Evolutionary conservation across 2,329 filamentous ascomycete species (phyloP).

Genomic region (Teratosphaeria pseudoeucalypti): DNA sequence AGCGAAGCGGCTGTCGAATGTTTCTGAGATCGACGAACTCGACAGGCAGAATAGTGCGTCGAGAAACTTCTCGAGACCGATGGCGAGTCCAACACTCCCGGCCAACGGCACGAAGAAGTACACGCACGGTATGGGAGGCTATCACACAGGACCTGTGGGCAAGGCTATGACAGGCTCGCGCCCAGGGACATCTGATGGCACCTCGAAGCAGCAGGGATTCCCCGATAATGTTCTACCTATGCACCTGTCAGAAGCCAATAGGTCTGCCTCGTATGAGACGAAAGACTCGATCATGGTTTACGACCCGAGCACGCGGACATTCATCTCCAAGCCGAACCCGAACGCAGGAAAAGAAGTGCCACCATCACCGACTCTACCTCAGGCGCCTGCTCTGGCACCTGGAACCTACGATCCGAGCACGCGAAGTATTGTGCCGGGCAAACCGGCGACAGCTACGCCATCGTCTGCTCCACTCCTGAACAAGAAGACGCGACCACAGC

Average conservation of each 20-base stretch:
- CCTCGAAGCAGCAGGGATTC: slow-evolving; percentile 1
- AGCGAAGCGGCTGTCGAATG: slow-evolving; percentile 30
- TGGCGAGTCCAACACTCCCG: slow-evolving; percentile 25
- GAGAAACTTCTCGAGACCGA: slow-evolving; percentile 45
- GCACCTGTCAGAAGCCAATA: not conserved
- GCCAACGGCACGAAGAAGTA: slow-evolving; percentile 13
- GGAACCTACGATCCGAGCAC: slow-evolving; percentile 22
- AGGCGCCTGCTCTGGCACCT: slow-evolving; percentile 9
- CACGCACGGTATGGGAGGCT: slow-evolving; percentile 32
- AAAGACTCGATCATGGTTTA: slow-evolving; percentile 22
- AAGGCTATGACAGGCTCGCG: not conserved
- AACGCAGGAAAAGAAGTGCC: slow-evolving; percentile 8
- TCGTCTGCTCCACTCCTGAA: not conserved
- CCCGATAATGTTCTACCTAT: not conserved
- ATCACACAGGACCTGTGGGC: slow-evolving; percentile 55
- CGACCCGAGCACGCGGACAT: slow-evolving; percentile 21
- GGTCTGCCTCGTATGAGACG: not conserved
- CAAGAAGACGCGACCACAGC: slow-evolving; percentile 3
- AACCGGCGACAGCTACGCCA: not conserved
- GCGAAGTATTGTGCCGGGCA: slow-evolving; percentile 17
- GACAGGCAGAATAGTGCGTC: slow-evolving; percentile 29
- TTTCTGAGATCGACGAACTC: slow-evolving; percentile 27
- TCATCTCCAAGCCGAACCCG: slow-evolving; percentile 14
- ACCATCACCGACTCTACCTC: slow-evolving; percentile 7
- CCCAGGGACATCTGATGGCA: slow-evolving; percentile 1